These are phyloP conservation scores for Tetrahymena borealis DNA, from an alignment of 73 alveolate genomes.

Conservation along the genomic window DNA sequence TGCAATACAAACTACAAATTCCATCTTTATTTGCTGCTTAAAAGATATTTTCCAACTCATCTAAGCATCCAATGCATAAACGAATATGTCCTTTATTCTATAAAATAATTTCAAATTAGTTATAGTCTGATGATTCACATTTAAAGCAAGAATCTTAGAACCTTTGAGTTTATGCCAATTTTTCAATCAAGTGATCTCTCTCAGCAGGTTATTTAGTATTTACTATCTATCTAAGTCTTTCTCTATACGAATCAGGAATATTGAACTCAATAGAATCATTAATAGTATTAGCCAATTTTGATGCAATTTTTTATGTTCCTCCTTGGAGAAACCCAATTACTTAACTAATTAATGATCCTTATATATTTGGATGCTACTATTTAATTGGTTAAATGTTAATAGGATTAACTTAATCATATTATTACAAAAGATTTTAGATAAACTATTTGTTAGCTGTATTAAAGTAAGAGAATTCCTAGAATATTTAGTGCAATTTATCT, in stretches of 20 bases:
- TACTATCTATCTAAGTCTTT: not conserved
- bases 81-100: not conserved
- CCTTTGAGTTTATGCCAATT: not conserved
- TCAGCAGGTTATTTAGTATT: not conserved
- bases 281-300: no score
- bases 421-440: no score
- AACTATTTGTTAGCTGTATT: no score
- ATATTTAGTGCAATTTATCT: no score
- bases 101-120: not conserved
- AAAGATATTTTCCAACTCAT: not conserved
- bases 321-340: no score
- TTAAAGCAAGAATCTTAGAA: not conserved
- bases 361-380: no score
- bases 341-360: no score
- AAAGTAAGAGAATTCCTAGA: no score
- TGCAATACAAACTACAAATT: not conserved
- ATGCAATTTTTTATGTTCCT: no score
- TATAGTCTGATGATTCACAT: not conserved
- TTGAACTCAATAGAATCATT: no score
- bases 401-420: no score
- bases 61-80: not conserved
- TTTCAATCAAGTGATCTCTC: not conserved
- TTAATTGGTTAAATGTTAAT: no score
- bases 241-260: not conserved
- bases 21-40: not conserved